Conservation (phyloP, 495 filamentous ascomycete genomes). For the Penicillium manginii region DNA sequence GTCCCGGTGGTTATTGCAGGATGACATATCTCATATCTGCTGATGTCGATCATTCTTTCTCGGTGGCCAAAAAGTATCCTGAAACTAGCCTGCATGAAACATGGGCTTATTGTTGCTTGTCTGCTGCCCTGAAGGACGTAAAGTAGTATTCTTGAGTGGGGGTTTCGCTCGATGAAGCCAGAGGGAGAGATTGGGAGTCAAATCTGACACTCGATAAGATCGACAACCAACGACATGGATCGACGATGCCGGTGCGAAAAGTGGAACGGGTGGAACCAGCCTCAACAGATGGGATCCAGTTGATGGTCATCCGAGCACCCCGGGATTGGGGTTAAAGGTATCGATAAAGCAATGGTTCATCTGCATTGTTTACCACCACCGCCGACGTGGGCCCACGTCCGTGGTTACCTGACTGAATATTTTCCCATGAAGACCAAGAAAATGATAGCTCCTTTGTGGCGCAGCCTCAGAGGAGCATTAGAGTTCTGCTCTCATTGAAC, state of each 20-base stretch:
- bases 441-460: constrained; percentile 1
- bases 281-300: neutral
- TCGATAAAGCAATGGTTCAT: constrained; percentile 1
- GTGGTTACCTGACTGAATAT: neutral
- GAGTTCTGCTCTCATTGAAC: constrained; percentile 8
- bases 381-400: neutral
- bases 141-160: neutral
- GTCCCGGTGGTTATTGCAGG: constrained; percentile 11
- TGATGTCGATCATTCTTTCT: constrained; percentile 13
- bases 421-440: too few species aligned
- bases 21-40: constrained; percentile 8
- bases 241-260: constrained; percentile 10
- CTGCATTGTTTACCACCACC: constrained; percentile 7
- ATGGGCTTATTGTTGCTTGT: constrained; percentile 7
- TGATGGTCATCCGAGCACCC: neutral
- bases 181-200: neutral
- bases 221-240: constrained; percentile 21
- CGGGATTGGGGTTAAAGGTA: neutral
- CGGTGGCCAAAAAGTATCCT: constrained; percentile 7
- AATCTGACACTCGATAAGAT: constrained; percentile 27
- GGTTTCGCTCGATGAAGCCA: neutral
- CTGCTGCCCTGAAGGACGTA: neutral
- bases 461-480: constrained; percentile 5
- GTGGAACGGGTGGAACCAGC: neutral
- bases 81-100: constrained; percentile 15